Percentiles rank a stretch among this genome's conserved stretches.
Evolutionary conservation across 2,329 filamentous ascomycete species (phyloP).

Genomic region (Coniochaeta sp.): DNA sequence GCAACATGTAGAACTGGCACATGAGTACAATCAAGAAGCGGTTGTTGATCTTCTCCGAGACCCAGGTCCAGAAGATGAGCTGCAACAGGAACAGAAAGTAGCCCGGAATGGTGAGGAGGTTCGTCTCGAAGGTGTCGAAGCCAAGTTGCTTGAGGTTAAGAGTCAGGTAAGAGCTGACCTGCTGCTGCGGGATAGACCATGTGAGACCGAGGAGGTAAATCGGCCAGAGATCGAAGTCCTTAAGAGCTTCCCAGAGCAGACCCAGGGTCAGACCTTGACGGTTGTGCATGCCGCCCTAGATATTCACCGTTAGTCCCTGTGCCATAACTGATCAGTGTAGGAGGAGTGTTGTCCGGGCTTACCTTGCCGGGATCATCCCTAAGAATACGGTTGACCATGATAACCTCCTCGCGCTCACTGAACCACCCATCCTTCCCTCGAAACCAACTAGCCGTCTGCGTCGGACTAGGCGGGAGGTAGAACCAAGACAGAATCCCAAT

Average conservation of each 20-base stretch:
- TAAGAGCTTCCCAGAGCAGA: conserved; percentile 38
- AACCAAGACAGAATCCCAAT: conserved; percentile 43
- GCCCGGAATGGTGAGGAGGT: conserved; percentile 46
- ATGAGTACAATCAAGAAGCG: conserved; percentile 34
- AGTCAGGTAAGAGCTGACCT: conserved; percentile 41
- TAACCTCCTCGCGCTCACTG: conserved; percentile 47
- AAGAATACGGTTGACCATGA: conserved; percentile 50
- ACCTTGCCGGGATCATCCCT: conserved; percentile 50
- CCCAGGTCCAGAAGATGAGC: conserved; percentile 38
- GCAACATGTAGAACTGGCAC: conserved; percentile 43
- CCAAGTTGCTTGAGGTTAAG: conserved; percentile 42
- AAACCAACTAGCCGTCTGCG: conserved; percentile 41
- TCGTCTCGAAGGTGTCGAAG: conserved; percentile 47
- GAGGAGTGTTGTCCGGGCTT: not conserved
- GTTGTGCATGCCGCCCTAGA: conserved; percentile 44
- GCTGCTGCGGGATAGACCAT: conserved; percentile 37
- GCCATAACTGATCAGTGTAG: not conserved
- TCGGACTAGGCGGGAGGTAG: conserved; percentile 40
- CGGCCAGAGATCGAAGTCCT: conserved; percentile 50
- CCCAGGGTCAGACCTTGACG: conserved; percentile 41
- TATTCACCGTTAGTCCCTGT: conserved; percentile 7
- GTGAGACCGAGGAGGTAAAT: conserved; percentile 42
- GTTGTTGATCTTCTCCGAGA: conserved; percentile 36
- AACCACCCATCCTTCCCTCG: conserved; percentile 45
- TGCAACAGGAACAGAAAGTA: conserved; percentile 37